Evolutionary conservation across 352 stramenopile species (phyloP), one percentile per base, ranked within the genome.

Genomic region (Globisporangium takayamanum): DNA sequence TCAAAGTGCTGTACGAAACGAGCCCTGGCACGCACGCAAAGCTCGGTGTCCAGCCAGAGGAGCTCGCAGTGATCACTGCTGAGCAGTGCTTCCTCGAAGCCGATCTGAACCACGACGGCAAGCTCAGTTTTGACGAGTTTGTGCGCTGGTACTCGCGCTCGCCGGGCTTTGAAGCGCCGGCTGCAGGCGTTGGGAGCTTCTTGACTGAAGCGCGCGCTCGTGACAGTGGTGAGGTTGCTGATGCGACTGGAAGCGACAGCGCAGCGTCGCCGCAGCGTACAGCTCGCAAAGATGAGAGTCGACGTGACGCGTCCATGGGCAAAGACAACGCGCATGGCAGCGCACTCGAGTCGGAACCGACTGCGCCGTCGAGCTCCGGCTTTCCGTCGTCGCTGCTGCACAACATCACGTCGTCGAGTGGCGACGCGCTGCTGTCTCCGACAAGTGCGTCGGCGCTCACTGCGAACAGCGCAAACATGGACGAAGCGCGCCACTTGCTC

Each of bases 81-180:
- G 80, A 92, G 47, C 82, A 94, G 46, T 94, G 86, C 47, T 96
- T 96, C 53, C 59, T 84, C 5, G 84, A 95, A 70, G 86, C 82
- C 7, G 76, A 96, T 55, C 54, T 92, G 33, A 88, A 95, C 53
- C 62, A 86, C 52, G 83, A 94, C 46, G 83, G 82, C 5, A 84
- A 79, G 14, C 61, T 96, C 41, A 92, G 78, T 50, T 94, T 95
- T 50, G 81, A 95, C 18, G 84, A 95, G 60, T 96, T 96, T 60
- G 78, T 91, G 20, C 54, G 63, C 26, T 96, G 87, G 87, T 96
- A 94, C 57, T 81, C 81, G 0, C 80, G 79, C 47, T 81, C 73
- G 3, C 68, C 69, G 7, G 68, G 73, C 1, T 76, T 88, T 56
- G 75, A 80, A 49, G 60, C 68, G 1, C 69, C 74, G 52, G 53